Percentiles rank a stretch among this genome's conserved stretches.
Conservation (phyloP, 306 rosid genomes). For the Trichosanthes truncata region DNA sequence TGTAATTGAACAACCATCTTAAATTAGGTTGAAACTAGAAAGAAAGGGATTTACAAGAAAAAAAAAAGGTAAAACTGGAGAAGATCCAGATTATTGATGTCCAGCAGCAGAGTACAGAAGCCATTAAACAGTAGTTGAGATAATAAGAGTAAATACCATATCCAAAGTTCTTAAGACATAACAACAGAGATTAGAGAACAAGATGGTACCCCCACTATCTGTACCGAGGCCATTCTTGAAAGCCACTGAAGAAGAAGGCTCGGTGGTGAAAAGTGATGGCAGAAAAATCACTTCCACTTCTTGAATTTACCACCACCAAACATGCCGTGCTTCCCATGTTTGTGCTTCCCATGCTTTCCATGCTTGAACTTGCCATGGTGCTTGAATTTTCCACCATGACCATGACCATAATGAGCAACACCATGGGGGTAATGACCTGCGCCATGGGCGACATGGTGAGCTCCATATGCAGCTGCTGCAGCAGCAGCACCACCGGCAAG, state of each 20-base stretch:
- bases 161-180: background rate
- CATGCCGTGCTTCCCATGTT: conserved; percentile 18
- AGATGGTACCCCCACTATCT: background rate
- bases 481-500: conserved; percentile 86
- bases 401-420: conserved; percentile 7
- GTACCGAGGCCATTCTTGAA: background rate
- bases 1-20: background rate
- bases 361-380: conserved; percentile 21
- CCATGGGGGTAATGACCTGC: background rate
- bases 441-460: conserved; percentile 22
- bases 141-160: background rate
- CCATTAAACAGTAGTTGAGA: background rate
- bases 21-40: background rate
- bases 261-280: background rate
- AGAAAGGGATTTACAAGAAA: background rate
- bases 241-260: background rate
- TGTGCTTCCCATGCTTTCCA: conserved; percentile 30
- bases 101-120: conserved; percentile 1
- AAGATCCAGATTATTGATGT: conserved; percentile 7
- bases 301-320: conserved; percentile 33
- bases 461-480: conserved; percentile 70
- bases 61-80: background rate
- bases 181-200: background rate
- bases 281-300: conserved; percentile 35
- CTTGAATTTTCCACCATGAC: conserved; percentile 10